Percentiles rank a stretch among this genome's conserved stretches.
Evolutionary conservation across 495 filamentous ascomycete species (phyloP).

Genomic region (Xylaria palmicola): DNA sequence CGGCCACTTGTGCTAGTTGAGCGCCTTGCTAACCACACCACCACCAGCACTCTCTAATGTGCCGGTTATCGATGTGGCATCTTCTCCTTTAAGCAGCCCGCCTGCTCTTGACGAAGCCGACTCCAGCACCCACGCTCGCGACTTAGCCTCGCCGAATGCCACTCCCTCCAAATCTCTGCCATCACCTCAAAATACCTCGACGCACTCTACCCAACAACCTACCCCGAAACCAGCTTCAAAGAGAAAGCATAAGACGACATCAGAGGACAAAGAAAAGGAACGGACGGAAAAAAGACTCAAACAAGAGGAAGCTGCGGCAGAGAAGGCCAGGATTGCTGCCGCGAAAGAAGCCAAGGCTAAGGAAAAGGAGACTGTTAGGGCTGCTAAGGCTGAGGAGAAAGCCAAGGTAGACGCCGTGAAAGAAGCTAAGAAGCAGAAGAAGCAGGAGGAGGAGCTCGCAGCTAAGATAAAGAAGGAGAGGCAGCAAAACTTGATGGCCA

Average conservation of each 20-base stretch:
- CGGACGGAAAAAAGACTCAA: conserved; percentile 53
- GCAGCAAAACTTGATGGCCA: conserved; percentile 58
- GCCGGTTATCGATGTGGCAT: conserved; percentile 10
- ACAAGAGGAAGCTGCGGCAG: conserved; percentile 42
- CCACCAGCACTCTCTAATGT: conserved; percentile 11
- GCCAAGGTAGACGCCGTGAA: conserved; percentile 42
- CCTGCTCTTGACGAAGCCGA: conserved; percentile 37
- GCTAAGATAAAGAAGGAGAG: conserved; percentile 58
- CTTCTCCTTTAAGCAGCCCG: conserved; percentile 31
- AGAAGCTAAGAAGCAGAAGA: conserved; percentile 38
- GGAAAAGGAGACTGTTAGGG: conserved; percentile 36
- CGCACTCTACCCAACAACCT: conserved; percentile 2
- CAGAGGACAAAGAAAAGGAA: conserved; percentile 54
- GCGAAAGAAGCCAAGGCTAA: conserved; percentile 41
- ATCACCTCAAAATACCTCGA: neutral
- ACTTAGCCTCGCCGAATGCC: conserved; percentile 30
- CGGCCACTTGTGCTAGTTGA: neutral
- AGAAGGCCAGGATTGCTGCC: conserved; percentile 25
- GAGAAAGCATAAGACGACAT: conserved; percentile 21
- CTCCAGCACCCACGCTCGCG: conserved; percentile 29
- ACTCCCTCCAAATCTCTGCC: conserved; percentile 21
- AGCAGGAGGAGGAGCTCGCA: conserved; percentile 50
- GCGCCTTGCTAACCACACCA: neutral
- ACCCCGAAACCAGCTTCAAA: conserved; percentile 12
- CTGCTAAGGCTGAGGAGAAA: conserved; percentile 35